Evolutionary conservation across 1,284 basidiomycete species (phyloP), one percentile per base, ranked within the genome.

Genomic region (Ceratobasidium theobromae): DNA sequence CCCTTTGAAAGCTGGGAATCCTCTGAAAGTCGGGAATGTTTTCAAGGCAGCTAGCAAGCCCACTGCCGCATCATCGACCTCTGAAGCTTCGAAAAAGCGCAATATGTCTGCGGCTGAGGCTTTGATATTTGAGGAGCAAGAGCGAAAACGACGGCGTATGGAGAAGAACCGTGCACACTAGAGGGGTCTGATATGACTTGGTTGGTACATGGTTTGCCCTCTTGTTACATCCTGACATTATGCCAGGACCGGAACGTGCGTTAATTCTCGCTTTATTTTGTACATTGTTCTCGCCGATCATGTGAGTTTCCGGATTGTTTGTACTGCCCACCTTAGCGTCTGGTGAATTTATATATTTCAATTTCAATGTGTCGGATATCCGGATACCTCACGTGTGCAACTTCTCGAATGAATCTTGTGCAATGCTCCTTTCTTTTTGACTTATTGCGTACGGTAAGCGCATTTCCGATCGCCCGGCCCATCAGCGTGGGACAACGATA

Each of bases 121-220:
- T 69, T 77, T 96, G 67, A 93, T 95, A 68, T 73, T 86, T 66
- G 94, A 95, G 77, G 93, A 96, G 54, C 88, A 90, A 76, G 90
- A 92, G 75, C 80, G 91, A 72, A 93, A 93, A 76, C 81, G 84
- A 74, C 79, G 88, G 70, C 78, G 80, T 67, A 86, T 88, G 82
- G 87, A 88, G 69, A 49, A 38, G 49, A 52, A 48, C 12, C 48
- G 53, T 12, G 60, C 48, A 38, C 8, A 38, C 35, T 38, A 38
- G 35, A 16, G 9, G 16, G 35, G 35, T 38, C 35, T 16, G 8
- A 16, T 38, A 8, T 38, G 35, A 16, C 9, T 38, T 38, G 8
- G 9, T 38, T 16, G 43, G 9, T 11, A 45, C 43, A 11, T 21
- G 43, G 43, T 45, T 21, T 21, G 43, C 16, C 16, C 16, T 16